phyloP scores from a whole-genome alignment of 2,329 filamentous ascomycete species.

The Allantophomopsis cytisporea region DNA sequence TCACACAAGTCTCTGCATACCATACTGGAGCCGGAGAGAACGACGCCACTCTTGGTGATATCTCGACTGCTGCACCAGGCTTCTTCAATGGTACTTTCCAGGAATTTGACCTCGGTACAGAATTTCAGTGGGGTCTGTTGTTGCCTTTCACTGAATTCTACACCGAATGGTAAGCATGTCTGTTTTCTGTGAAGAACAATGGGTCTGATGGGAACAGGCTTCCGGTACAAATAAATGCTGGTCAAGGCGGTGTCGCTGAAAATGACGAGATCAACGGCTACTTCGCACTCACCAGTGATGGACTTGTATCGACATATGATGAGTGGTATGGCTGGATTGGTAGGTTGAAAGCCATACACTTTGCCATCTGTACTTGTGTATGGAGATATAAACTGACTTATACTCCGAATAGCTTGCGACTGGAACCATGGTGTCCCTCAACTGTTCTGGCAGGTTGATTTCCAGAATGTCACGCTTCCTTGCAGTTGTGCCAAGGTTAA shows the following conservation, averaged over 20 bases:
- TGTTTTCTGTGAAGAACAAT: not conserved
- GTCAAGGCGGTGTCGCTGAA: conserved; percentile 1
- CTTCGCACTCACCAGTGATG: conserved; percentile 7
- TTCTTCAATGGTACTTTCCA: conserved; percentile 8
- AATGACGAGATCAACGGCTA: not conserved
- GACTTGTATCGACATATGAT: conserved; percentile 4
- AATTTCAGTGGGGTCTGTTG: conserved; percentile 2
- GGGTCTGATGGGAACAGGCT: not conserved
- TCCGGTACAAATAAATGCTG: conserved; percentile 3
- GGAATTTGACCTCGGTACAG: conserved; percentile 6
- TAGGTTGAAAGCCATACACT: not conserved
- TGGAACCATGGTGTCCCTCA: conserved; percentile 9
- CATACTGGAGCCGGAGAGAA: conserved; percentile 8
- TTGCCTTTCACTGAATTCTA: not conserved
- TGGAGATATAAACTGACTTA: no score
- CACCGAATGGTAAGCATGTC: conserved; percentile 1
- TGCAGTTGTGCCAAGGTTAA: conserved; percentile 8
- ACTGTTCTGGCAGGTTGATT: conserved; percentile 9
- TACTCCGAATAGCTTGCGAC: conserved; percentile 7
- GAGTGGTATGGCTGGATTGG: conserved; percentile 4
- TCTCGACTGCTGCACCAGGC: conserved; percentile 1
- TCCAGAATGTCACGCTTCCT: conserved; percentile 1
- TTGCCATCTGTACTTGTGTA: not conserved
- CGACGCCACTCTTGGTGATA: conserved; percentile 5
- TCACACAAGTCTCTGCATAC: conserved; percentile 1